phyloP scores from a whole-genome alignment of 768 basidiomycete species.

The Austroboletus festivus region DNA sequence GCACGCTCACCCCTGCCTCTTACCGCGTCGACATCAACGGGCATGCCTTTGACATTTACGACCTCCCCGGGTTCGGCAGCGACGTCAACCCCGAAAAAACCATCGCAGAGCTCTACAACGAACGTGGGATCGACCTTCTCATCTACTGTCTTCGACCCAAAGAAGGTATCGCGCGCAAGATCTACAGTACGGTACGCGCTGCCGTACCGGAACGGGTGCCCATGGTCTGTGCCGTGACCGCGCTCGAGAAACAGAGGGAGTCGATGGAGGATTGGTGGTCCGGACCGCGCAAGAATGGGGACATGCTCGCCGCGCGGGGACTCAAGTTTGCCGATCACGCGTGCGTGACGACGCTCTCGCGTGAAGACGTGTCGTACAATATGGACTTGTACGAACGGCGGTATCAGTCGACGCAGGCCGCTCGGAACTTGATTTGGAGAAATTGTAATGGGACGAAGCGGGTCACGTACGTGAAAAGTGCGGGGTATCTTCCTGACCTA shows the following conservation, averaged over 20 bases:
- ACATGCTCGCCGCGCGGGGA: conserved; percentile 30
- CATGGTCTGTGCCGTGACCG: conserved; percentile 37
- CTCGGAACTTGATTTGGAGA: conserved; percentile 28
- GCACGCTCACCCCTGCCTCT: conserved; percentile 20
- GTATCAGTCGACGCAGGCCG: conserved; percentile 24
- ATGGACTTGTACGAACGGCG: conserved; percentile 33
- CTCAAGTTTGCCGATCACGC: conserved; percentile 40
- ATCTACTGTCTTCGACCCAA: conserved; percentile 29
- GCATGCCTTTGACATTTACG: conserved; percentile 31
- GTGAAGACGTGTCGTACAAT: conserved; percentile 31
- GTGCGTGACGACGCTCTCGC: conserved; percentile 39
- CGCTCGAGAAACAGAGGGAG: conserved; percentile 33
- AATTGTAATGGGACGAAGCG: conserved; percentile 30
- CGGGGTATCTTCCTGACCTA: conserved; percentile 28
- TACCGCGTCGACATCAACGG: conserved; percentile 30
- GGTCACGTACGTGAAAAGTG: conserved; percentile 29
- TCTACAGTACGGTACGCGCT: conserved; percentile 26
- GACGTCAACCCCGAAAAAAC: conserved; percentile 22
- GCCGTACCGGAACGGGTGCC: conserved; percentile 34
- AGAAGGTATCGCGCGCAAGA: conserved; percentile 28
- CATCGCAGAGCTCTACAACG: conserved; percentile 28
- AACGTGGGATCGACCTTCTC: conserved; percentile 32
- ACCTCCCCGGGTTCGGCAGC: conserved; percentile 28
- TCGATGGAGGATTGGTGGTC: conserved; percentile 36
- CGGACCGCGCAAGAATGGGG: conserved; percentile 28